phyloP scores from a whole-genome alignment of 192 early-diverging fungal genomes.

The Coemansia sp. region DNA sequence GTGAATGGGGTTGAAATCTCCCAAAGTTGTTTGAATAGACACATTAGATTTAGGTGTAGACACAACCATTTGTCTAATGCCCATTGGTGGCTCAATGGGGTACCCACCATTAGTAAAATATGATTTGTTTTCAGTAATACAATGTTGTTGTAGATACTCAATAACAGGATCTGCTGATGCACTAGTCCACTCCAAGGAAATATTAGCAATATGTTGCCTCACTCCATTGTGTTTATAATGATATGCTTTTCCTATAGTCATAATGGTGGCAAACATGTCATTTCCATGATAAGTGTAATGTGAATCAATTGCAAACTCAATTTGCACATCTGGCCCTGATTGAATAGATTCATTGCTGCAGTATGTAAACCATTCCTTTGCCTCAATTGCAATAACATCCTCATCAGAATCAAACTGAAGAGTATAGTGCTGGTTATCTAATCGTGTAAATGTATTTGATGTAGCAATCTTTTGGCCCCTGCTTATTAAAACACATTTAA shows the following conservation, averaged over 20 bases:
- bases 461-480: too few relatives aligned
- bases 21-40: too few relatives aligned
- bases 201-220: constrained; percentile 67
- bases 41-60: too few relatives aligned
- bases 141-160: constrained; percentile 73
- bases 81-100: too few relatives aligned
- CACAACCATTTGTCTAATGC: too few relatives aligned
- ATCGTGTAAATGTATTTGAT: too few relatives aligned
- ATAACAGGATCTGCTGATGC: constrained; percentile 79
- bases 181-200: constrained; percentile 64
- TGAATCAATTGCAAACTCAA: constrained; percentile 82
- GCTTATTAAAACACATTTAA: too few relatives aligned
- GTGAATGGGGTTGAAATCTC: constrained; percentile 91
- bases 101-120: constrained; percentile 74
- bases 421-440: too few relatives aligned
- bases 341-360: constrained; percentile 1
- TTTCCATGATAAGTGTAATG: constrained; percentile 57
- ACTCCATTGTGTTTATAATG: constrained; percentile 56
- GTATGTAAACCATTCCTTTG: constrained; percentile 79
- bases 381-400: constrained; percentile 72
- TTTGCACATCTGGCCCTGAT: constrained; percentile 48
- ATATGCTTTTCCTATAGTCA: constrained; percentile 62
- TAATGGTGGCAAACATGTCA: constrained; percentile 60
- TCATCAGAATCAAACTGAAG: constrained; percentile 61
- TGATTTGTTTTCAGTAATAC: constrained; percentile 61